These are phyloP conservation scores for Penicillium cosmopolitanum DNA, from an alignment of 495 filamentous ascomycete species.

Conservation along the genomic window DNA sequence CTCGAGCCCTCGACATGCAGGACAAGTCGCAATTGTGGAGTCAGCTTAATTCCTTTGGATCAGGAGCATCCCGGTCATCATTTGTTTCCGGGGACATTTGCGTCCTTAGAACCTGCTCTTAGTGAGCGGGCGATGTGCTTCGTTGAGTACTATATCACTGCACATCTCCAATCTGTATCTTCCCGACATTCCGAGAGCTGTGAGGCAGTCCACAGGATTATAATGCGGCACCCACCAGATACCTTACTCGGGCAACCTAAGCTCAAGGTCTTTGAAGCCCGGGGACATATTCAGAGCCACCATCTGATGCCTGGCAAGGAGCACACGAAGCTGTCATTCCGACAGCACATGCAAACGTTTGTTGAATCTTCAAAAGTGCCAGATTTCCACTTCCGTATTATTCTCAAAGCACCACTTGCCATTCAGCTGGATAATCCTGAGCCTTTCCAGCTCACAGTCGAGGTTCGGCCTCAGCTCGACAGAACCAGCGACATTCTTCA, in stretches of 20 bases:
- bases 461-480: slow-evolving; percentile 5
- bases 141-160: slow-evolving; percentile 28
- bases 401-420: slow-evolving; percentile 8
- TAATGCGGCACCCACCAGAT: slow-evolving; percentile 8
- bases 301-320: slow-evolving; percentile 25
- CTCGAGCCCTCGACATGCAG: slow-evolving; percentile 6
- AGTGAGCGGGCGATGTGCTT: slow-evolving; percentile 12
- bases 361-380: slow-evolving; percentile 25
- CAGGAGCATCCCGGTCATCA: slow-evolving; percentile 15
- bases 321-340: slow-evolving; percentile 21
- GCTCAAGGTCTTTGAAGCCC: not conserved
- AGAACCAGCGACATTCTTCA: slow-evolving; percentile 16
- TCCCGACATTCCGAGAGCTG: not conserved
- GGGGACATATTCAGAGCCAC: slow-evolving; percentile 14
- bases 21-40: slow-evolving; percentile 1
- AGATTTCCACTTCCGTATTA: slow-evolving; percentile 12
- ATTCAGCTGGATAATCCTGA: slow-evolving; percentile 20
- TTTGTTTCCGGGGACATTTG: slow-evolving; percentile 22
- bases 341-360: slow-evolving; percentile 23
- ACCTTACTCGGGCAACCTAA: not conserved
- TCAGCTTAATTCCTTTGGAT: slow-evolving; percentile 30
- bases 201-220: slow-evolving; percentile 17
- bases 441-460: slow-evolving; percentile 18
- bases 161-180: slow-evolving; percentile 16
- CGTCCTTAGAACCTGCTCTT: slow-evolving; percentile 1